Conservation (phyloP, 2,329 filamentous ascomycete species). For the Helotiales sp. region DNA sequence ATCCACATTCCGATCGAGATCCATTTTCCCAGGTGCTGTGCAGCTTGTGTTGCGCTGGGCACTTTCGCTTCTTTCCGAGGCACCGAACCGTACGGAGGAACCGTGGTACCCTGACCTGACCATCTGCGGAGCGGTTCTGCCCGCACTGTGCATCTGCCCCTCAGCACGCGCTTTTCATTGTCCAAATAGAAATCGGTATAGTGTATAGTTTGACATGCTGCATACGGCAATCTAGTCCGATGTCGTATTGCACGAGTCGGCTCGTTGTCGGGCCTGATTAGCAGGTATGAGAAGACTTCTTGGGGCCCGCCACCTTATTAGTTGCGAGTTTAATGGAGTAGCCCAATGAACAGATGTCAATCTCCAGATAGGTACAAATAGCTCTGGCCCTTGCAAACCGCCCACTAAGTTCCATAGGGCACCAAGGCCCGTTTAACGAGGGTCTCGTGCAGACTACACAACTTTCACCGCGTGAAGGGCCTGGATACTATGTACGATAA, state of each 20-base stretch:
- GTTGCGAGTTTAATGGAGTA: too few species aligned
- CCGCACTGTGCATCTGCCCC: constrained; percentile 9
- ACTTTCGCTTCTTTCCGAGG: constrained; percentile 17
- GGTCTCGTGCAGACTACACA: background rate
- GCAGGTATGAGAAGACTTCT: constrained; percentile 2
- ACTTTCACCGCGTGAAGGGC: background rate
- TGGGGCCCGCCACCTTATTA: too few species aligned
- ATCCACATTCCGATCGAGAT: constrained; percentile 10
- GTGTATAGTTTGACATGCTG: background rate
- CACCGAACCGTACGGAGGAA: background rate
- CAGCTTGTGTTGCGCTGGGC: background rate
- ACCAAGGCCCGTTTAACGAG: background rate
- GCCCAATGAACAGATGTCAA: background rate
- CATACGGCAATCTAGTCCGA: background rate
- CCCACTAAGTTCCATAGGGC: constrained; percentile 14
- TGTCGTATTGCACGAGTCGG: background rate
- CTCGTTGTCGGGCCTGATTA: background rate
- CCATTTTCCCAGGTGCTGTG: constrained; percentile 16
- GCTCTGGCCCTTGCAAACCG: constrained; percentile 16
- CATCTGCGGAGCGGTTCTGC: constrained; percentile 7
- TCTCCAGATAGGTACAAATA: background rate
- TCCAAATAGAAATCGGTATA: constrained; percentile 8
- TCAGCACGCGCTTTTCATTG: constrained; percentile 3
- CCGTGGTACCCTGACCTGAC: constrained; percentile 1
- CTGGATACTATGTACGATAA: background rate